phyloP scores from a whole-genome alignment of 2,329 filamentous ascomycete species.

The Botrytis cinerea region DNA sequence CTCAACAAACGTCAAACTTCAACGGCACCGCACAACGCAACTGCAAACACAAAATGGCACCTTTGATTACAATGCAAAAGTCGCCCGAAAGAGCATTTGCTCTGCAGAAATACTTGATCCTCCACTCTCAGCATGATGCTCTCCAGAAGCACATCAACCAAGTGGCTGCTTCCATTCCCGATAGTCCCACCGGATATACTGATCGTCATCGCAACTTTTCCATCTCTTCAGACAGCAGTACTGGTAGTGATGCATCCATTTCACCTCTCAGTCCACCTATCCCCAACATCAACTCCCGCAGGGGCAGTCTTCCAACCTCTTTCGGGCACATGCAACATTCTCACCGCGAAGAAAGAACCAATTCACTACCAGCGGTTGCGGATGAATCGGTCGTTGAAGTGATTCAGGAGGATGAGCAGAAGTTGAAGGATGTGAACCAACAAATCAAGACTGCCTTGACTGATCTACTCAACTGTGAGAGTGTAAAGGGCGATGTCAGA shows the following conservation, averaged over 20 bases:
- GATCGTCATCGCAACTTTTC: conserved; percentile 25
- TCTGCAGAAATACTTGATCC: conserved; percentile 43
- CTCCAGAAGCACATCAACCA: conserved; percentile 41
- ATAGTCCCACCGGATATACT: conserved; percentile 20
- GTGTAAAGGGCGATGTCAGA: conserved; percentile 49
- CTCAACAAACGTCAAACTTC: too few relatives aligned
- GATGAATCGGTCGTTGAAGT: conserved; percentile 32
- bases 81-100: conserved; percentile 40
- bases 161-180: conserved; percentile 28
- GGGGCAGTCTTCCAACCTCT: background rate
- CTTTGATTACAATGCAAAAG: conserved; percentile 30
- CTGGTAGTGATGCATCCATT: background rate
- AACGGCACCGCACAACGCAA: background rate
- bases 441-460: conserved; percentile 57
- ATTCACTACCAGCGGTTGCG: conserved; percentile 36
- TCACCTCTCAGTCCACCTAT: conserved; percentile 19
- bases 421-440: conserved; percentile 52
- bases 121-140: conserved; percentile 41
- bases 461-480: conserved; percentile 54
- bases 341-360: conserved; percentile 24
- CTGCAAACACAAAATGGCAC: conserved; percentile 1
- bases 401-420: conserved; percentile 39
- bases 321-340: conserved; percentile 7
- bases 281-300: conserved; percentile 23
- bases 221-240: conserved; percentile 21